phyloP scores from a whole-genome alignment of 2,329 filamentous ascomycete species.

The Arthrobotrys entomopaga region DNA sequence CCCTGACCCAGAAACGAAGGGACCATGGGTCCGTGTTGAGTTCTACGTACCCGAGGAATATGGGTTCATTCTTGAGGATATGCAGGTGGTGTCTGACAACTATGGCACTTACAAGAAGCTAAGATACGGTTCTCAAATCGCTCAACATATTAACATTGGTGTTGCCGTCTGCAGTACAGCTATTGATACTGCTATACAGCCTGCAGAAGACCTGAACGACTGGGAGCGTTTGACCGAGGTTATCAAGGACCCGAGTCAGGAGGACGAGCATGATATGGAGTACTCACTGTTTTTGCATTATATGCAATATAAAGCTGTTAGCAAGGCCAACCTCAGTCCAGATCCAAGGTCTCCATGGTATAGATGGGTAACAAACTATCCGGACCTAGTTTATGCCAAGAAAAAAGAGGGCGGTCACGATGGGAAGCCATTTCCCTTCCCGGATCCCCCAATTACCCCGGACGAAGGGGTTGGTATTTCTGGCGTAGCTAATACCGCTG shows the following conservation, averaged over 20 bases:
- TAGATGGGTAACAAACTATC: background rate
- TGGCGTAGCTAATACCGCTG: too few relatives aligned
- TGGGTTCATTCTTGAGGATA: constrained; percentile 8
- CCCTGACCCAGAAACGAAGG: background rate
- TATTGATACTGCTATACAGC: background rate
- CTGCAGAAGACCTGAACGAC: background rate
- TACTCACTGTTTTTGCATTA: constrained; percentile 9
- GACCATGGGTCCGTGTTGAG: constrained; percentile 21
- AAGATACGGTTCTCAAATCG: constrained; percentile 20
- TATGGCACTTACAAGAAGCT: background rate
- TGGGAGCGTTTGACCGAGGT: constrained; percentile 14
- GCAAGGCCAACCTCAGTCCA: background rate
- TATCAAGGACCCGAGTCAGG: background rate
- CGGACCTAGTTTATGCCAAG: background rate
- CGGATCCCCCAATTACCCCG: background rate
- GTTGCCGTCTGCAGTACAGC: background rate
- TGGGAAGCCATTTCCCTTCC: background rate
- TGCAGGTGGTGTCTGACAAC: background rate
- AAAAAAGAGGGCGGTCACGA: background rate
- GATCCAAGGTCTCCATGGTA: background rate
- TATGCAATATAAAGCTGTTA: constrained; percentile 8
- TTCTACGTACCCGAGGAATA: background rate
- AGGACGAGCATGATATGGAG: background rate
- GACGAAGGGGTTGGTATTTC: background rate
- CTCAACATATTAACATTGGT: constrained; percentile 7